A percentile compares a stretch with the other conserved stretches of the same genome.
Evolutionary conservation across 352 stramenopile species (phyloP).

Genomic region (Pythium volutum): DNA sequence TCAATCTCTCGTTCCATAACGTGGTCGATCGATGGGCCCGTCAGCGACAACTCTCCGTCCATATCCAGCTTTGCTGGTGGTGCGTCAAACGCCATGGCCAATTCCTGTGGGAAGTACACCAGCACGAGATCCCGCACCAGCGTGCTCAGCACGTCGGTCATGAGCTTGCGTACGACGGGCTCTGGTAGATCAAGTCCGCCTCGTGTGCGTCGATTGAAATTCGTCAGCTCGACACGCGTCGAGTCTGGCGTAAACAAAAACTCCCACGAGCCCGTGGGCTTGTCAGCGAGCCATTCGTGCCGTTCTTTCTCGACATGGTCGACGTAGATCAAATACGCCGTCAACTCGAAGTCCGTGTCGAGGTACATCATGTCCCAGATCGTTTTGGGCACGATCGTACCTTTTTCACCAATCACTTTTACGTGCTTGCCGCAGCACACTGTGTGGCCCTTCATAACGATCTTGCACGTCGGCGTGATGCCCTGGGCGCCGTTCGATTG

Average conservation of each 20-base stretch:
- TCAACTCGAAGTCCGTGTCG: slow-evolving; percentile 60
- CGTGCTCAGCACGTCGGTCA: slow-evolving; percentile 57
- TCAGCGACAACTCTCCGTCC: slow-evolving; percentile 52
- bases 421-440: slow-evolving; percentile 70
- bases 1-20: slow-evolving; percentile 56
- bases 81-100: slow-evolving; percentile 51
- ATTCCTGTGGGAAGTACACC: slow-evolving; percentile 62
- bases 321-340: slow-evolving; percentile 61
- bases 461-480: slow-evolving; percentile 63
- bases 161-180: slow-evolving; percentile 65
- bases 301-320: slow-evolving; percentile 42
- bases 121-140: slow-evolving; percentile 58
- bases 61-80: slow-evolving; percentile 60
- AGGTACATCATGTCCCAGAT: slow-evolving; percentile 81
- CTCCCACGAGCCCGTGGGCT: slow-evolving; percentile 54
- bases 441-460: slow-evolving; percentile 58
- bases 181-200: slow-evolving; percentile 72
- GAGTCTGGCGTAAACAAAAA: slow-evolving; percentile 54
- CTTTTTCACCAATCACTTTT: slow-evolving; percentile 74
- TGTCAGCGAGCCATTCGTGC: slow-evolving; percentile 23
- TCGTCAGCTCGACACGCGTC: slow-evolving; percentile 60
- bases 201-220: slow-evolving; percentile 62
- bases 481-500: slow-evolving; percentile 63
- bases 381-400: slow-evolving; percentile 71
- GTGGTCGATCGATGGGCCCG: slow-evolving; percentile 48